Percentiles rank a stretch among this genome's conserved stretches.
Evolutionary conservation across 805 yeast genomes (phyloP).

Genomic region (Sungouiella blattae): DNA sequence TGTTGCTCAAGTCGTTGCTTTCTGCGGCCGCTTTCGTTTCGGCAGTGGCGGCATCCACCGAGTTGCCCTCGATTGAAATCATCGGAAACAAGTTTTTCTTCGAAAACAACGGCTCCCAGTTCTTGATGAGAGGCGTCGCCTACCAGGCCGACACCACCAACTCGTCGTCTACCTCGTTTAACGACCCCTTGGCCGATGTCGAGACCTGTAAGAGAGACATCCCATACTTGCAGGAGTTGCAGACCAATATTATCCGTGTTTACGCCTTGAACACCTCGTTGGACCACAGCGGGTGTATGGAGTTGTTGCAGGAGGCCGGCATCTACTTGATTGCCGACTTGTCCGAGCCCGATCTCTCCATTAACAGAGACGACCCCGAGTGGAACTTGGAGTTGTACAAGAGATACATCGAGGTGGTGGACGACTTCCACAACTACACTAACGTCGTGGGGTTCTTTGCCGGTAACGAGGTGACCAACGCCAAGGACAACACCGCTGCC

Average conservation of each 20-base stretch:
- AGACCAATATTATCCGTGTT: conserved; percentile 72
- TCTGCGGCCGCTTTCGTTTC: conserved; percentile 18
- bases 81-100: conserved; percentile 75
- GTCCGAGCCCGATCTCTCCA: conserved; percentile 63
- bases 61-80: conserved; percentile 49
- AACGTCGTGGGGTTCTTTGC: conserved; percentile 81
- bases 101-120: conserved; percentile 75
- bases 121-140: conserved; percentile 74
- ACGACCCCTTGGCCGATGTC: conserved; percentile 69
- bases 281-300: conserved; percentile 71
- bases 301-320: conserved; percentile 69
- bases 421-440: conserved; percentile 63
- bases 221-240: conserved; percentile 59
- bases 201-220: conserved; percentile 66
- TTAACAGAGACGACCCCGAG: conserved; percentile 57
- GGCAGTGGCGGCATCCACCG: conserved; percentile 9
- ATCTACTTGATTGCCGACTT: conserved; percentile 89
- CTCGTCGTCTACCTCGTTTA: conserved; percentile 44
- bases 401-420: conserved; percentile 70
- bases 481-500: conserved; percentile 61
- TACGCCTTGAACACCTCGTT: conserved; percentile 64
- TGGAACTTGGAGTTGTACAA: conserved; percentile 63
- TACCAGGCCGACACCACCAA: conserved; percentile 67
- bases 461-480: conserved; percentile 81
- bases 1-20: conserved; percentile 34